Evolutionary conservation across 371 early-diverging fungal genomes (phyloP), one percentile per base, ranked within the genome.

Genomic region (Coemansia sp.): DNA sequence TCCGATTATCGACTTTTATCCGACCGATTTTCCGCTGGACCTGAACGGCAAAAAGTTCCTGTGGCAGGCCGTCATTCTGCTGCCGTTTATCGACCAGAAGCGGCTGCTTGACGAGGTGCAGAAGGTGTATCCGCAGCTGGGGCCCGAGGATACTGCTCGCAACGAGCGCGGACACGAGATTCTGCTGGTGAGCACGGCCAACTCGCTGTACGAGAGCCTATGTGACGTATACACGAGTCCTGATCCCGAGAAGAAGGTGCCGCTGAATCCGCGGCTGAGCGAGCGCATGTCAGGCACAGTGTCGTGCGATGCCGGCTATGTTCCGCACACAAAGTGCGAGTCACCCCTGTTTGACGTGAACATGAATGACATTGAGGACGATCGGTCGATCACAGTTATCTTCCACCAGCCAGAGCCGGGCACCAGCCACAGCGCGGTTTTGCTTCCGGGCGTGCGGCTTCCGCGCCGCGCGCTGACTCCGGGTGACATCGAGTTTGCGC

Each of bases 41-140:
- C 81, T 96, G 81, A 98, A 99, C 75, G 99, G 99, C 68, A 99
- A 99, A 77, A 93, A 96, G 77, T 90, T 88, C 77, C 82, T 89
- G 39, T 99, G 99, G 99, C 97, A 99, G 84, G 98, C 94, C 50
- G 97, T 98, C 5, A 96, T 90, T 1, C 81, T 95, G 35, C 78
- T 98, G 38, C 97, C 99, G 0, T 98, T 97, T 59, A 92, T 98
- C 77, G 93, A 97, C 52, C 88, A 94, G 57, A 48, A 80, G 35
- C 84, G 94, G 35, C 78, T 98, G 16, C 66, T 94, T 11, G 80
- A 84, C 7, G 94, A 94, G 2, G 85, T 96, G 82, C 69, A 79
- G 34, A 83, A 85, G 4, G 80, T 85, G 2, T 92, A 93, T 57
- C 80, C 84, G 54, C 69, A 80, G 48, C 69, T 98, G 35, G 79